A percentile compares a stretch with the other conserved stretches of the same genome.
Conservation (phyloP, 129 eudicot species). For the Heracleum sosnowskyi region DNA sequence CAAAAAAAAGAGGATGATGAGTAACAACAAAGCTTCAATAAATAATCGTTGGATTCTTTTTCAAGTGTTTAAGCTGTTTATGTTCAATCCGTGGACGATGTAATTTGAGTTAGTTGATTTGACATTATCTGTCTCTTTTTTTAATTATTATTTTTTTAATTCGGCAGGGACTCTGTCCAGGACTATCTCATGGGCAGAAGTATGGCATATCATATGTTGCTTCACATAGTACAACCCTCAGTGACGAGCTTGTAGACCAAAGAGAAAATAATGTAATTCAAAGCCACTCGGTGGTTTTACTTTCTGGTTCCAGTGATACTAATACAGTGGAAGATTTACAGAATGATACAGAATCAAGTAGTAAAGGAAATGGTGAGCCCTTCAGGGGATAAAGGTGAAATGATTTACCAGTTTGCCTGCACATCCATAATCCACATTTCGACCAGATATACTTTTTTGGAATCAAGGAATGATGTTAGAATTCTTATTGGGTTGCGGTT, state of each 20-base stretch:
- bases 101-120: neutral
- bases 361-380: slow-evolving; percentile 10
- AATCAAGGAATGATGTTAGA: neutral
- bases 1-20: too few species aligned
- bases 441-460: neutral
- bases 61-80: neutral
- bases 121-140: neutral
- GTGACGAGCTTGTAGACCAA: slow-evolving; percentile 28
- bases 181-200: slow-evolving; percentile 72
- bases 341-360: slow-evolving; percentile 3
- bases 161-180: slow-evolving; percentile 79
- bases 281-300: slow-evolving; percentile 29
- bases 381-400: slow-evolving; percentile 7
- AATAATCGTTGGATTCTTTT: neutral
- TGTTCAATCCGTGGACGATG: neutral
- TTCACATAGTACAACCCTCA: slow-evolving; percentile 26
- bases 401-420: neutral
- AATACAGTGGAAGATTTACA: slow-evolving; percentile 8
- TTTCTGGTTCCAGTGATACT: slow-evolving; percentile 21
- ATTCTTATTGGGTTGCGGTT: neutral
- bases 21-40: neutral
- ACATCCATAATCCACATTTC: neutral
- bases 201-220: slow-evolving; percentile 53
- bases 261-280: slow-evolving; percentile 19
- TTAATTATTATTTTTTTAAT: neutral